Conservation (phyloP, 352 stramenopile genomes). For the Pseudoperonospora humuli region DNA sequence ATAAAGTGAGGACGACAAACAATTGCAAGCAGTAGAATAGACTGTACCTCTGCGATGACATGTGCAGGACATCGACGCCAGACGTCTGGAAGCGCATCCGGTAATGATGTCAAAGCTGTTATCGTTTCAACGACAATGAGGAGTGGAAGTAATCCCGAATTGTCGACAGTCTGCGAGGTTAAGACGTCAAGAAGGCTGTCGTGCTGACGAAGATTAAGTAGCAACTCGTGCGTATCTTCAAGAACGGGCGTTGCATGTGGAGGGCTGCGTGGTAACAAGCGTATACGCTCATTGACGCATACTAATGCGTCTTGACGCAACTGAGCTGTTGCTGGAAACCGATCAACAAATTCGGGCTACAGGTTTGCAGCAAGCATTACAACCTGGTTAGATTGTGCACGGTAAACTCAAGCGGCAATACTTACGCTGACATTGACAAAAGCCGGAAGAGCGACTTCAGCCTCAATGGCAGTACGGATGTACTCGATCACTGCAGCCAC, state of each 20-base stretch:
- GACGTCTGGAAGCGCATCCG: conserved; percentile 29
- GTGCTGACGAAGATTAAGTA: conserved; percentile 43
- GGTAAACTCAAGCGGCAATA: neutral
- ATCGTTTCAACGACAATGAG: conserved; percentile 30
- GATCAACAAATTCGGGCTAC: conserved; percentile 43
- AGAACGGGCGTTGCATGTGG: conserved; percentile 32
- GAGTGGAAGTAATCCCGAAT: conserved; percentile 20
- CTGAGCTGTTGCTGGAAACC: conserved; percentile 49
- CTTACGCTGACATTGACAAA: conserved; percentile 55
- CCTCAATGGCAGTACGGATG: conserved; percentile 45
- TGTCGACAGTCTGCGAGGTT: conserved; percentile 6
- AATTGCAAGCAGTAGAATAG: neutral
- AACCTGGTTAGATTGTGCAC: neutral
- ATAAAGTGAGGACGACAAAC: no score
- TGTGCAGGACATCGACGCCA: conserved; percentile 37
- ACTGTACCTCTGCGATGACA: conserved; percentile 38
- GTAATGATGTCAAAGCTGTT: conserved; percentile 20
- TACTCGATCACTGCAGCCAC: conserved; percentile 40
- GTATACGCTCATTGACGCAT: conserved; percentile 22
- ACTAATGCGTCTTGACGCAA: conserved; percentile 51
- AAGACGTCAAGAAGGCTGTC: conserved; percentile 19
- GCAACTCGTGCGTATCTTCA: conserved; percentile 34
- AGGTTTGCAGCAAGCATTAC: conserved; percentile 2
- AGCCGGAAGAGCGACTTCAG: conserved; percentile 47
- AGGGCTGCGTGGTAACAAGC: conserved; percentile 26